Base-by-base conservation (phyloP, 75 land plant genomes). In the Selaginella moellendorffii region DNA sequence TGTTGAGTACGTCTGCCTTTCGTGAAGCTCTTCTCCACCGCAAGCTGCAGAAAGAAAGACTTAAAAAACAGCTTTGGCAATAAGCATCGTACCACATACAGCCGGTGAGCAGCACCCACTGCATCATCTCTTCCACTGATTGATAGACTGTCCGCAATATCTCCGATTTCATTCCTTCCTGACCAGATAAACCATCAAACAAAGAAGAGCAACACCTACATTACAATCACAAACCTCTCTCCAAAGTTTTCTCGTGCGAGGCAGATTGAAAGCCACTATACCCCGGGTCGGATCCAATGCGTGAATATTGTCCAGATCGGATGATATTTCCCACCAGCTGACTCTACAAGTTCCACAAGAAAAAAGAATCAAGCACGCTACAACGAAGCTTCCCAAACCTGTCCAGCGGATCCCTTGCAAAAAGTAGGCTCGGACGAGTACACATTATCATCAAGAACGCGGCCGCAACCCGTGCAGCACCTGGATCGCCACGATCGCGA, bases 31-130 rank as follows among this genome's bases (percentile, higher is more conserved):
- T 79, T 72, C 31, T 85, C 89, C 46, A 83, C 67, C 18, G 95
- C 95, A 70, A 88, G 75, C 97, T 91, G 65, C 67, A 77, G 62
- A n/a, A n/a, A n/a, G n/a, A n/a, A n/a, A n/a, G n/a, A n/a, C n/a
- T n/a, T n/a, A n/a, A n/a, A n/a, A n/a, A n/a, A n/a, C n/a, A n/a
- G n/a, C n/a, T n/a, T n/a, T n/a, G n/a, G 62, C 65, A n/a, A 19
- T 67, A 14, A 21, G 30, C 1, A 65, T 31, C 54, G 23, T 20
- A 74, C 76, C 66, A 71, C 67, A 68, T 87, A 87, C 18, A 85
- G 75, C 26, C 72, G 56, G 70, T 76, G 77, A 27, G 88, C 88
- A 23, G 63, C 65, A 28, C 71, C 31, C 12, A 73, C 66, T n/a
- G 78, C 65, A 31, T 73, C 78, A 28, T 87, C 85, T 46, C 83